Evolutionary conservation across 305 asterid species (phyloP).

Genomic region (Solanum hybrid): DNA sequence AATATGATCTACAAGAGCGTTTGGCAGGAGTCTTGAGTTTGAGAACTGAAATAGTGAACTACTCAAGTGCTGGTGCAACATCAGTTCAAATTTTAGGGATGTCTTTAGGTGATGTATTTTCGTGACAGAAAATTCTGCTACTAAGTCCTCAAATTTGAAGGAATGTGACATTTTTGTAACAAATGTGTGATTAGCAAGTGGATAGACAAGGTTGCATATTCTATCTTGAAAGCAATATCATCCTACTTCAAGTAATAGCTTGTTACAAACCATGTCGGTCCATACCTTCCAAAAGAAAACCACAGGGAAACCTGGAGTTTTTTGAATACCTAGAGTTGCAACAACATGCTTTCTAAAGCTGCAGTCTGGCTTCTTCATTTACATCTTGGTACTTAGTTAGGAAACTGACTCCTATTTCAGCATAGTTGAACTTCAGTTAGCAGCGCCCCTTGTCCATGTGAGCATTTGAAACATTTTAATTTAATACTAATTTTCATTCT

Average conservation of each 20-base stretch:
- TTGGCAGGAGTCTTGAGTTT: not conserved
- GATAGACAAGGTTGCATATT: not conserved
- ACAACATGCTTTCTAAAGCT: not conserved
- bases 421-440: not conserved
- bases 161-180: not conserved
- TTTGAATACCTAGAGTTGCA: not conserved
- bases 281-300: constrained; percentile 1
- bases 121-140: not conserved
- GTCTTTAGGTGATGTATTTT: not conserved
- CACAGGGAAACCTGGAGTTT: not conserved
- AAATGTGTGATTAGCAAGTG: not conserved
- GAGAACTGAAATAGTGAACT: not conserved
- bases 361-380: not conserved
- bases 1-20: not conserved
- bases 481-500: not conserved
- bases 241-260: not conserved
- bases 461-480: not conserved
- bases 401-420: not conserved
- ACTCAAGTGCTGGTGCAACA: not conserved
- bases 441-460: not conserved
- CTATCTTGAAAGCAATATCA: not conserved
- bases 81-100: not conserved
- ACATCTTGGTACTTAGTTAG: not conserved
- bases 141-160: not conserved
- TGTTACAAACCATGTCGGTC: not conserved